These are phyloP conservation scores for Nemania diffusa DNA, from an alignment of 2,329 filamentous ascomycete species.

Conservation along the genomic window DNA sequence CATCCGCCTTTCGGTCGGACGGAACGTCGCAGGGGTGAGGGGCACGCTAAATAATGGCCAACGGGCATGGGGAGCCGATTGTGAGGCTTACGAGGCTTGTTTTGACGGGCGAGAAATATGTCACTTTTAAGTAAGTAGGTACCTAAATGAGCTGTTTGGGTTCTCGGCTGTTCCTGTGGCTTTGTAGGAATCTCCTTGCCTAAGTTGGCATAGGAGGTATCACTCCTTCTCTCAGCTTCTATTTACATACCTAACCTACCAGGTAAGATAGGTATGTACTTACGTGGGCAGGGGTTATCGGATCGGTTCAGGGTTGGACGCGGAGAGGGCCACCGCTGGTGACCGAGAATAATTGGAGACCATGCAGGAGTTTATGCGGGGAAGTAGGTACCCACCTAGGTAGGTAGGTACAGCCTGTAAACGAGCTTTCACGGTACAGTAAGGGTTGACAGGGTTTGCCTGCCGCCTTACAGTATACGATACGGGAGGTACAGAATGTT, in stretches of 20 bases:
- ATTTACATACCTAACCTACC: neutral
- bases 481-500: no score
- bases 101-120: neutral
- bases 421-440: neutral
- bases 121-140: neutral
- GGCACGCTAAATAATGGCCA: slow-evolving; percentile 27
- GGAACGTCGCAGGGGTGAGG: slow-evolving; percentile 28
- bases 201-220: slow-evolving; percentile 3
- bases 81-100: neutral
- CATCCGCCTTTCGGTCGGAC: slow-evolving; percentile 25
- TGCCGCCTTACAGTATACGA: neutral
- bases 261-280: neutral
- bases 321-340: neutral
- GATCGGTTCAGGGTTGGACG: neutral
- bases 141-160: neutral
- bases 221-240: slow-evolving; percentile 1
- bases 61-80: neutral
- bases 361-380: neutral
- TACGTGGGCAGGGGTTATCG: neutral
- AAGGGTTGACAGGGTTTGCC: neutral
- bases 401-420: neutral
- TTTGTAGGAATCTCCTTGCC: neutral
- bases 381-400: neutral
- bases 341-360: slow-evolving; percentile 1
- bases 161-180: neutral